Percentiles rank a stretch among this genome's conserved stretches.
Conservation (phyloP, 2,329 filamentous ascomycete genomes). For the Canariomyces notabilis region DNA sequence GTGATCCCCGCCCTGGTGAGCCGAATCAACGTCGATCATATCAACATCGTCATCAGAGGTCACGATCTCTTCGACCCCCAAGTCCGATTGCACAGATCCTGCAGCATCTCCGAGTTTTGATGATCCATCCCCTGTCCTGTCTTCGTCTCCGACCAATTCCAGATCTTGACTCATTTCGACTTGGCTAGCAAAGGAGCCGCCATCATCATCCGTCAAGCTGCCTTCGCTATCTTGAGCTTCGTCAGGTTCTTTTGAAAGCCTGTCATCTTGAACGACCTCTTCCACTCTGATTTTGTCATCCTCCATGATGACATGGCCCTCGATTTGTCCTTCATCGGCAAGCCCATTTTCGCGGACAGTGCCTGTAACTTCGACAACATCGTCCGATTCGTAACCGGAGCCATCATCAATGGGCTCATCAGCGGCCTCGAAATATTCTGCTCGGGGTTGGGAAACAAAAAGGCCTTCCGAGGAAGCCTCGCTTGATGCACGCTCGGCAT, state of each 20-base stretch:
- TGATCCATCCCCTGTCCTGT: slow-evolving; percentile 7
- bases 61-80: slow-evolving; percentile 1
- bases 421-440: not conserved
- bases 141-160: slow-evolving; percentile 5
- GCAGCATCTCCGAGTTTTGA: not conserved
- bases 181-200: slow-evolving; percentile 13
- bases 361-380: not conserved
- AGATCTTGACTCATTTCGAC: slow-evolving; percentile 12
- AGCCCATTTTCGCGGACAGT: not conserved
- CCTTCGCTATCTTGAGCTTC: not conserved
- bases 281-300: not conserved
- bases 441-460: slow-evolving; percentile 3
- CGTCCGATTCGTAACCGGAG: not conserved
- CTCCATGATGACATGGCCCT: not conserved
- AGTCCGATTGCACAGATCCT: not conserved
- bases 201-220: slow-evolving; percentile 10
- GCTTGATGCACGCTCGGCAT: slow-evolving; percentile 1
- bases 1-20: not conserved
- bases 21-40: slow-evolving; percentile 9
- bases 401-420: slow-evolving; percentile 1
- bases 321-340: not conserved
- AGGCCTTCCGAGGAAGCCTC: slow-evolving; percentile 10
- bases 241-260: not conserved
- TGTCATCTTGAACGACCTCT: not conserved
- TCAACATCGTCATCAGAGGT: slow-evolving; percentile 13